Evolutionary conservation across 345 rosid genomes (phyloP), one percentile per base, ranked within the genome.

Genomic region (Salix purpurea): DNA sequence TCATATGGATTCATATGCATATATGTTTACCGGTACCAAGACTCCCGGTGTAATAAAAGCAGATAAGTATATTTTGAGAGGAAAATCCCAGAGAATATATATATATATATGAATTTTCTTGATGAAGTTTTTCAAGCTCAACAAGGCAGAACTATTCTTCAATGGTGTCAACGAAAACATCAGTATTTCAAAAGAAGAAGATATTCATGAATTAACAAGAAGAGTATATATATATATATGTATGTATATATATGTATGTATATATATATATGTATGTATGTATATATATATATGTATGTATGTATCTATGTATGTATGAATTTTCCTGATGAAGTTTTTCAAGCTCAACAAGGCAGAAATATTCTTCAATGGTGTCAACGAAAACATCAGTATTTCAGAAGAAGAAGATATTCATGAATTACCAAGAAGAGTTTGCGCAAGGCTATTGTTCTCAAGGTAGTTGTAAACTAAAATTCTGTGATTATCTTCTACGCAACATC

Each of bases 381-480:
- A 75, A 72, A 71, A 30, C 24, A 70, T 37, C 21, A 30, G 67
- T 60, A 23, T 64, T 75, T 23, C 37, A 70, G 37, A 54, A 19
- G 62, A 74, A 69, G 36, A 71, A 74, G 67, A 26, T 21, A 65
- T 16, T 72, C 10, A 67, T 56, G 72, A 81, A 60, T 83, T 87
- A 96, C 99, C 96, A 16, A 96, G 83, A 82, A 96, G 97, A 65
- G 97, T 90, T 76, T 87, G 92, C 21, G 93, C 88, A 36, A 96
- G 93, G 88, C 99, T 96, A 54, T 87, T 89, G 80, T 96, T 96
- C 84, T 93, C 98, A 15, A 96, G 91, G 80, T 78, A 93, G 76
- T 91, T 92, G 89, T 96, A 96, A 61, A 96, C 94, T 85, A 96
- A 82, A 80, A 96, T 93, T 85, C 96, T 86, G 71, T 91, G 93